A percentile compares a stretch with the other conserved stretches of the same genome.
These are phyloP conservation scores for Hericium alpestre DNA, from an alignment of 768 basidiomycete species.

Conservation along the genomic window DNA sequence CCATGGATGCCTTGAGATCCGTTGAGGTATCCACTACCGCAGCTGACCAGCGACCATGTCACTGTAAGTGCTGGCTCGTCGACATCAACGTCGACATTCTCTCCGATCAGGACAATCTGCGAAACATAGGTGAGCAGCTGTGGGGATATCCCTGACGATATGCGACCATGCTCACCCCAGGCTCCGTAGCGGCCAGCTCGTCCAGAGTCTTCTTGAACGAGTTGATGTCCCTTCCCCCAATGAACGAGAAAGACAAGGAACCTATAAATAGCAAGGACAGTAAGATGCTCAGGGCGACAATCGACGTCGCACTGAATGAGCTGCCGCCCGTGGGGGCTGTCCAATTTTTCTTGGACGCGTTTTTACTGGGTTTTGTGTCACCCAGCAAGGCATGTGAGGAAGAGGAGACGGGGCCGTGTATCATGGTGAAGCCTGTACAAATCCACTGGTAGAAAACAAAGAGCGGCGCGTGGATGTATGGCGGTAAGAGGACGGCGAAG, in stretches of 20 bases:
- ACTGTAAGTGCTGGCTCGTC: slow-evolving; percentile 48
- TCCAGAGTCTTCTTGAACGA: slow-evolving; percentile 31
- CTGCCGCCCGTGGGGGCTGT: not conserved
- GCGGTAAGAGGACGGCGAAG: slow-evolving; percentile 23
- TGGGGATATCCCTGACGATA: too few species aligned
- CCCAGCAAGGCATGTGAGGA: slow-evolving; percentile 8
- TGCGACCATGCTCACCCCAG: slow-evolving; percentile 31
- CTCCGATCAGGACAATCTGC: slow-evolving; percentile 45
- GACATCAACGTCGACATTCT: slow-evolving; percentile 47
- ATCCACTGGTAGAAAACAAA: slow-evolving; percentile 31
- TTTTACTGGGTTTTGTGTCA: slow-evolving; percentile 12
- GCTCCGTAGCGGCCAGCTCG: slow-evolving; percentile 28
- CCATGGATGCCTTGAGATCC: slow-evolving; percentile 39
- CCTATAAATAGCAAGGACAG: slow-evolving; percentile 39
- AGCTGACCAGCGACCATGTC: slow-evolving; percentile 46
- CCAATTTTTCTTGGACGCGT: slow-evolving; percentile 12
- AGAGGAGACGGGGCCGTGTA: slow-evolving; percentile 4
- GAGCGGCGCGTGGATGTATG: slow-evolving; percentile 24
- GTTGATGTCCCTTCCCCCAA: slow-evolving; percentile 33
- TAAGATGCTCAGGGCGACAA: slow-evolving; percentile 28
- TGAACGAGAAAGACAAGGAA: slow-evolving; percentile 38
- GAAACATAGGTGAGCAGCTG: too few species aligned
- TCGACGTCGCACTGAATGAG: slow-evolving; percentile 17
- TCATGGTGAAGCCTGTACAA: slow-evolving; percentile 14
- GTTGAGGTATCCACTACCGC: slow-evolving; percentile 34